Evolutionary conservation across 2,329 filamentous ascomycete species (phyloP).

Genomic region (Penicillium janthinellum): DNA sequence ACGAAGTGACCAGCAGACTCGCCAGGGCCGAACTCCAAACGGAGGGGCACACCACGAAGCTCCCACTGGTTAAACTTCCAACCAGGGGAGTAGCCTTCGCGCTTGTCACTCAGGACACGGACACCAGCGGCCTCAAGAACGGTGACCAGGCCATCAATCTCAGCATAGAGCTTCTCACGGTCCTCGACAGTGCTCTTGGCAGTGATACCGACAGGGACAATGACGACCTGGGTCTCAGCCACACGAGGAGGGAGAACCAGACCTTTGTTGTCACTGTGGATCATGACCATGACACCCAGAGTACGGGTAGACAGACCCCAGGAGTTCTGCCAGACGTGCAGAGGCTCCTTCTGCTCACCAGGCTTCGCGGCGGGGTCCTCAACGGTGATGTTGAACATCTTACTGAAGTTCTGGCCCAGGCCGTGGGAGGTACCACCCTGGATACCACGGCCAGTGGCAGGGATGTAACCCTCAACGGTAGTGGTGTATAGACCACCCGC

Average conservation of each 20-base stretch:
- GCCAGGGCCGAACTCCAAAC: conserved; percentile 94
- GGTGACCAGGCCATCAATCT: conserved; percentile 70
- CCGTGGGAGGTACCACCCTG: conserved; percentile 95
- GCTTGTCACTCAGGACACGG: conserved; percentile 77
- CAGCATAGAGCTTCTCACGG: conserved; percentile 71
- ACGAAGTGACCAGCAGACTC: conserved; percentile 85
- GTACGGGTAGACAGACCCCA: conserved; percentile 97
- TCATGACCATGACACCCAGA: conserved; percentile 98
- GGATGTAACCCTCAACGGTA: conserved; percentile 95
- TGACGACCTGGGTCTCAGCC: conserved; percentile 78
- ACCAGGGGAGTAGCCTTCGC: conserved; percentile 88
- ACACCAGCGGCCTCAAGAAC: conserved; percentile 73
- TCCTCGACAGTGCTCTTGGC: conserved; percentile 83
- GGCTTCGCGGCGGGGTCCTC: conserved; percentile 77
- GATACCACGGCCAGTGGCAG: conserved; percentile 91
- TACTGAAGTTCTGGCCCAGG: conserved; percentile 96
- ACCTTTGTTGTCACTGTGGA: conserved; percentile 94
- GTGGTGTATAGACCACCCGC: conserved; percentile 96
- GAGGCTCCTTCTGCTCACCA: conserved; percentile 60
- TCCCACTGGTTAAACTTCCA: conserved; percentile 99
- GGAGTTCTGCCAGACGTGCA: conserved; percentile 97
- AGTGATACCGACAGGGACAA: conserved; percentile 91
- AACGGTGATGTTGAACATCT: conserved; percentile 98
- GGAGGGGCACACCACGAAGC: conserved; percentile 89
- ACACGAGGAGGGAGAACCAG: conserved; percentile 90